Percentiles rank a stretch among this genome's conserved stretches.
Conservation (phyloP, 768 basidiomycete species). For the Lentinula sp. region DNA sequence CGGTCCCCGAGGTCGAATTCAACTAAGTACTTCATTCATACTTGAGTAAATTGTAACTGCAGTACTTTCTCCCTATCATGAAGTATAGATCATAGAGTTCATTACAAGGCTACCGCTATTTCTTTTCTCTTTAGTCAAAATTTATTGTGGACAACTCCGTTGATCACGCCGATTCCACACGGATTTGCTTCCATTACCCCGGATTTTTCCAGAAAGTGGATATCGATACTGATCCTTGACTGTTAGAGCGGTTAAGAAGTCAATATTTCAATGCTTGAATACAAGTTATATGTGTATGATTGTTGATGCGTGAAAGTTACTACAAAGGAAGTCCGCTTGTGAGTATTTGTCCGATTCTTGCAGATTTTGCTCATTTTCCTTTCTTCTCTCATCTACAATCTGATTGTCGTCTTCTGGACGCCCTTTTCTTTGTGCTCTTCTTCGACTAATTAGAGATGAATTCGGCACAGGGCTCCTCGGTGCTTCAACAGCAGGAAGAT, state of each 20-base stretch:
- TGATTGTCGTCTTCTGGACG: neutral
- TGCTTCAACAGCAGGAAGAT: conserved; percentile 59
- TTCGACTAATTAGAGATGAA: conserved; percentile 1
- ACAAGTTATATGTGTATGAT: neutral
- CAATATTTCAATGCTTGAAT: neutral
- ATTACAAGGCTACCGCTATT: neutral
- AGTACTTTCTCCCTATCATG: too few species aligned
- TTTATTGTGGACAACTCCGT: neutral
- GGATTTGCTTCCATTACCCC: neutral
- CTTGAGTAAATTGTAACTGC: too few species aligned
- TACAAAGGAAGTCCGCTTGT: neutral
- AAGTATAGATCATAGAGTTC: neutral
- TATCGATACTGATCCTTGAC: neutral
- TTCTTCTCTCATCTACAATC: neutral
- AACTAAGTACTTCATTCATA: too few species aligned
- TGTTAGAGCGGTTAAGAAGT: neutral
- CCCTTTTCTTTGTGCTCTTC: neutral
- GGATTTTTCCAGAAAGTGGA: neutral
- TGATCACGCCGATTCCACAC: neutral
- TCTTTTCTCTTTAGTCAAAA: neutral
- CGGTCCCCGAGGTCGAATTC: neutral
- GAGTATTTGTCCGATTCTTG: neutral
- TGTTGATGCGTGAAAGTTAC: neutral
- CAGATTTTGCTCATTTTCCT: neutral
- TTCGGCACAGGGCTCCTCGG: neutral